Percentiles rank a stretch among this genome's conserved stretches.
Conservation (phyloP, 192 early-diverging fungal genomes). For the Helicostylum pulchrum region DNA sequence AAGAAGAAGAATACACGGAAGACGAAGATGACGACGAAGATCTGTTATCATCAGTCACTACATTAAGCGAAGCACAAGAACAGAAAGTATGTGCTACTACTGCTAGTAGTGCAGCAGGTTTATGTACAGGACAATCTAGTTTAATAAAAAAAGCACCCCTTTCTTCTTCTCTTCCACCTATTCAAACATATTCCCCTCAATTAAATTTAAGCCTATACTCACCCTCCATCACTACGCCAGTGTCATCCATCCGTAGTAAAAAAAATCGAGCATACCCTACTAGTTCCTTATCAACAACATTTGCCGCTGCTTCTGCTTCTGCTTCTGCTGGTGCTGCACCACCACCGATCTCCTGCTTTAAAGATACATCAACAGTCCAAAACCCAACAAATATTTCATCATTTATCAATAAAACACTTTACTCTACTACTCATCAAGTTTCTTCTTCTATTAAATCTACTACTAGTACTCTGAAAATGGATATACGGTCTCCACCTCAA, state of each 20-base stretch:
- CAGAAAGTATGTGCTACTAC: background rate
- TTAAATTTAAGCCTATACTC: background rate
- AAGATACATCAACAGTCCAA: background rate
- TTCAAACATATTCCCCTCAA: background rate
- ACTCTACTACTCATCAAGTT: no score
- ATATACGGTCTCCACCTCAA: conserved; percentile 11
- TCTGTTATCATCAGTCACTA: background rate
- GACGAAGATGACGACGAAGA: conserved; percentile 1
- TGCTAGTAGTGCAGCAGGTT: background rate
- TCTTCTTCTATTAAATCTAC: no score
- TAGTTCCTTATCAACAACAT: background rate
- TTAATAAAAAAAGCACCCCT: background rate
- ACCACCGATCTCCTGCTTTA: background rate
- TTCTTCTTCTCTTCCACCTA: background rate
- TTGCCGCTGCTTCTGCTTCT: background rate
- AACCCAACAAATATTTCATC: background rate
- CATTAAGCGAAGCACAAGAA: background rate
- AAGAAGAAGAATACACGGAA: background rate
- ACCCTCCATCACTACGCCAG: background rate
- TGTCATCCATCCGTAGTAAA: background rate
- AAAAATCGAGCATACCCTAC: background rate
- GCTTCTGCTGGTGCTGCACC: background rate
- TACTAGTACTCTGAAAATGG: conserved; percentile 2
- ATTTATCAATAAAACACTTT: background rate
- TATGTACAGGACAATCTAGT: background rate